Conservation (phyloP, 2,329 filamentous ascomycete species). For the Pseudogymnoascus sp. region DNA sequence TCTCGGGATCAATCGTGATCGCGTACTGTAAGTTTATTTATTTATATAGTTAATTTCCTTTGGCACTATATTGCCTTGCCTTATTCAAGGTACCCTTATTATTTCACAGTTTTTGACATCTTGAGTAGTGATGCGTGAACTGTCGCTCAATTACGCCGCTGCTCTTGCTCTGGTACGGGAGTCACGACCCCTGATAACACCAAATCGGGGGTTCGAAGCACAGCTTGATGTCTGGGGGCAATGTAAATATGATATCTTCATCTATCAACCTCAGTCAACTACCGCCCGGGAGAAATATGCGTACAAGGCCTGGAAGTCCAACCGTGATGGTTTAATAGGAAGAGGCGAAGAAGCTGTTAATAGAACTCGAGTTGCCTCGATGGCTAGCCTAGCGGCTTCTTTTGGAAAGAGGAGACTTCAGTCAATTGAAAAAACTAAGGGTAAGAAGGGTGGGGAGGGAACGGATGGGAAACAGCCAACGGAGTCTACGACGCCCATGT, state of each 20-base stretch:
- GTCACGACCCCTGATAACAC: slow-evolving; percentile 16
- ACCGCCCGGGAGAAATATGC: slow-evolving; percentile 9
- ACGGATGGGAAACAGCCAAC: not conserved
- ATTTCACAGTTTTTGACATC: not conserved
- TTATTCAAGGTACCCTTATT: not conserved
- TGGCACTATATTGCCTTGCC: not conserved
- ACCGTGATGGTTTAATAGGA: slow-evolving; percentile 9
- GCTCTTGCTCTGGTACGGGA: slow-evolving; percentile 16
- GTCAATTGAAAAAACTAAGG: not conserved
- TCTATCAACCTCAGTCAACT: not conserved
- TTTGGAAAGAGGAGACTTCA: slow-evolving; percentile 11
- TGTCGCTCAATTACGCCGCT: slow-evolving; percentile 13
- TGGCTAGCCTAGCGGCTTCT: slow-evolving; percentile 9
- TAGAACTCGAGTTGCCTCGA: slow-evolving; percentile 9
- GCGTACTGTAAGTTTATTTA: slow-evolving; percentile 18
- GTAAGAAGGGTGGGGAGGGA: not conserved
- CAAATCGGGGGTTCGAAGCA: slow-evolving; percentile 18
- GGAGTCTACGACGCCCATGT: not conserved
- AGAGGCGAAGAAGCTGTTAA: slow-evolving; percentile 10
- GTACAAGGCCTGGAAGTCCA: slow-evolving; percentile 12
- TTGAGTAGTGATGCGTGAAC: slow-evolving; percentile 18
- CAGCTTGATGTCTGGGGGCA: slow-evolving; percentile 18
- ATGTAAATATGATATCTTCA: slow-evolving; percentile 8
- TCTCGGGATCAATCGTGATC: slow-evolving; percentile 18
- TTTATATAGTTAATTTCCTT: not conserved